Conservation (phyloP, 164 flowering plant genomes). For the Macadamia tetraphylla region DNA sequence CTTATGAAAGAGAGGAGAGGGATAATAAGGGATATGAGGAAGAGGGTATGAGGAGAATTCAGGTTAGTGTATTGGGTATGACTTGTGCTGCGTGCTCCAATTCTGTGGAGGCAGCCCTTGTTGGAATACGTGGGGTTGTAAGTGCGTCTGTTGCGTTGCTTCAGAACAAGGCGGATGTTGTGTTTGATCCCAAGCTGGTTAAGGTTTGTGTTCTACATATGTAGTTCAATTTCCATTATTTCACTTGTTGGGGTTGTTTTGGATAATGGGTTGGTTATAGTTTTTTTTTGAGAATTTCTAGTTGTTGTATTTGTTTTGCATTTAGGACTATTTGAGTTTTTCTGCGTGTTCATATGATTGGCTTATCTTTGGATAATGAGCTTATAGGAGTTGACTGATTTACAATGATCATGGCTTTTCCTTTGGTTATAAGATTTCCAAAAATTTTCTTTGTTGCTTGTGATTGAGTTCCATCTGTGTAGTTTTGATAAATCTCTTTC, state of each 20-base stretch:
- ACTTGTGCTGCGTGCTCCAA: constrained; percentile 95
- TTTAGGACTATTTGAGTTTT: no score
- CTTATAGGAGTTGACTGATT: no score
- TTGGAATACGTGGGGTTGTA: constrained; percentile 45
- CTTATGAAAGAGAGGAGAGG: constrained; percentile 37
- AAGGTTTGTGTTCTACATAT: constrained; percentile 28
- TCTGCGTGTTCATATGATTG: no score
- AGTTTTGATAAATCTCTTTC: no score
- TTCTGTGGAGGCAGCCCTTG: constrained; percentile 71
- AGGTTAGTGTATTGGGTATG: constrained; percentile 80
- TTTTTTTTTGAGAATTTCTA: no score
- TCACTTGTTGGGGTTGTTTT: not conserved
- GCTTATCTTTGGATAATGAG: no score
- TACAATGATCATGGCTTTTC: no score
- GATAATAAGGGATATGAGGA: constrained; percentile 2
- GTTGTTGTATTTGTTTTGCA: no score
- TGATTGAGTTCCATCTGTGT: no score
- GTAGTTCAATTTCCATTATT: no score
- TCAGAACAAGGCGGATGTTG: constrained; percentile 81
- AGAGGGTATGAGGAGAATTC: constrained; percentile 41
- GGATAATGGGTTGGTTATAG: not conserved
- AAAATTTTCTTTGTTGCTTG: no score
- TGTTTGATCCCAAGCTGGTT: constrained; percentile 56
- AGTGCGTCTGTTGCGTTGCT: constrained; percentile 82
- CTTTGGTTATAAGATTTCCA: no score